These are phyloP conservation scores for Eucalyptus curtisii DNA, from an alignment of 345 rosid species.

Conservation along the genomic window DNA sequence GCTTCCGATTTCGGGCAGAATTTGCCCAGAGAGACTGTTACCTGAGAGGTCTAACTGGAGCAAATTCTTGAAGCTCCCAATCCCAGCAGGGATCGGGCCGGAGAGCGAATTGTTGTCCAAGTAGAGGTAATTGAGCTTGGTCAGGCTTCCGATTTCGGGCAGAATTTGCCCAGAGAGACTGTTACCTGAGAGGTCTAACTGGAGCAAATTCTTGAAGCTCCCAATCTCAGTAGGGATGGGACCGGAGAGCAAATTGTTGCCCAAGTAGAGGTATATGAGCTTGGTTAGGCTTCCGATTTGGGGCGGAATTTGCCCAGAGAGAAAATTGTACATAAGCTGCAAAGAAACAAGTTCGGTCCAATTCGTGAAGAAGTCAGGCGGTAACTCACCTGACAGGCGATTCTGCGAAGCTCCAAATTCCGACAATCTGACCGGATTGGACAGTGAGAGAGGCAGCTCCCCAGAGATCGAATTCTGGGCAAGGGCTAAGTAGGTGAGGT, in stretches of 20 bases:
- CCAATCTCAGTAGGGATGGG: constrained; percentile 41
- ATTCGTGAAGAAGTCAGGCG: no score
- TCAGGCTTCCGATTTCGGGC: no score
- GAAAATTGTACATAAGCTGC: constrained; percentile 28
- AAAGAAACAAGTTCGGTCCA: no score
- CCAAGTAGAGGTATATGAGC: constrained; percentile 22
- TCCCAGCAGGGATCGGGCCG: neutral
- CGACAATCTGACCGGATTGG: no score
- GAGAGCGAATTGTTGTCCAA: constrained; percentile 9
- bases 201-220: constrained; percentile 6
- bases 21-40: no score
- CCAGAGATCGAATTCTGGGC: no score
- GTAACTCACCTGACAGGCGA: no score
- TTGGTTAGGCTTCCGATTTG: constrained; percentile 17
- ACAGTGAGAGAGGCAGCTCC: no score
- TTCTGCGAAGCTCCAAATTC: no score
- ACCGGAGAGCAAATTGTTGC: neutral
- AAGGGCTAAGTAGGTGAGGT: constrained; percentile 13
- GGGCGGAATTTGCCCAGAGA: constrained; percentile 32
- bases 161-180: constrained; percentile 44
- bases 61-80: no score
- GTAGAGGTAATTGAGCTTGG: constrained; percentile 20
- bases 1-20: no score
- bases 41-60: no score
- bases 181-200: constrained; percentile 41